Evolutionary conservation across 345 rosid species (phyloP).

Genomic region (Syzygium aromaticum): DNA sequence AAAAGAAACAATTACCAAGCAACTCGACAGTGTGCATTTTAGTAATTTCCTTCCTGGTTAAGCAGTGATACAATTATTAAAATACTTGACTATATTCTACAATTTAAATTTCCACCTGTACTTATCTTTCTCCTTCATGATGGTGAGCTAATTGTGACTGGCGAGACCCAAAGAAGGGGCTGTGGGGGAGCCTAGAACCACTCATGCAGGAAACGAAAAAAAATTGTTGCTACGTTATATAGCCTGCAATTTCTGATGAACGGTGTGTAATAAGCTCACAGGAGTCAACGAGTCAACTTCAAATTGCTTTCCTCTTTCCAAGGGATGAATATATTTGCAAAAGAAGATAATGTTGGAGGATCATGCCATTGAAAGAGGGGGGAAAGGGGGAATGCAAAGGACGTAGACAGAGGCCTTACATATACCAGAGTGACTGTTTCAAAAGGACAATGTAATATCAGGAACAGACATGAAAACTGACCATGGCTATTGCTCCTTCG

Average conservation of each 20-base stretch:
- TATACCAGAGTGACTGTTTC: background rate
- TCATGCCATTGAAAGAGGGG: background rate
- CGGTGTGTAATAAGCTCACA: background rate
- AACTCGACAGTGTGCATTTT: background rate
- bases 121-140: background rate
- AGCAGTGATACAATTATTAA: background rate
- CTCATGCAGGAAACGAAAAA: background rate
- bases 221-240: background rate
- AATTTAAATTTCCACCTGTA: background rate
- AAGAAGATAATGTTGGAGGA: background rate
- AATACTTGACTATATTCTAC: background rate
- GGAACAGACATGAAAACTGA: background rate
- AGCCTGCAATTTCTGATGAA: background rate
- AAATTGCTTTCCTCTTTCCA: background rate
- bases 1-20: background rate
- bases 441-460: background rate
- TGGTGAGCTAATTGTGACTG: background rate
- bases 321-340: background rate
- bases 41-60: background rate
- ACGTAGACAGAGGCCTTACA: background rate
- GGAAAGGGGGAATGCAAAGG: background rate
- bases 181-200: background rate
- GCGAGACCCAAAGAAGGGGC: background rate
- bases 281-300: background rate
- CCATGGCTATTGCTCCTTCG: conserved; percentile 13